phyloP scores from a whole-genome alignment of 2,329 filamentous ascomycete genomes.

The Colletotrichum sp. region DNA sequence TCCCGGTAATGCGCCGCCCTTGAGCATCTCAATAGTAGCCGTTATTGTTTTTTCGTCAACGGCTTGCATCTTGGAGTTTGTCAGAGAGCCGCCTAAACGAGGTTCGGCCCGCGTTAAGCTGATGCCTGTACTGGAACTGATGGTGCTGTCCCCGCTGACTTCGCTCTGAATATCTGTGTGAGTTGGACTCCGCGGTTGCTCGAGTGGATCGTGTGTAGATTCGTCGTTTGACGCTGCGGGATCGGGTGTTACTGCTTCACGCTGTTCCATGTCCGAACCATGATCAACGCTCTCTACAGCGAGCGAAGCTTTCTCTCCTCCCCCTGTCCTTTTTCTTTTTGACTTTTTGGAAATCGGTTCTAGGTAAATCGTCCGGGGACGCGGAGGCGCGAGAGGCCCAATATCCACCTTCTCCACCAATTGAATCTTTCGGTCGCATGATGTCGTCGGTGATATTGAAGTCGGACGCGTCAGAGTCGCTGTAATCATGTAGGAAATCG shows the following conservation, averaged over 20 bases:
- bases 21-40: conserved; percentile 81
- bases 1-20: conserved; percentile 84
- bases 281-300: conserved; percentile 46
- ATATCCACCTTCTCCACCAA: conserved; percentile 87
- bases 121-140: conserved; percentile 69
- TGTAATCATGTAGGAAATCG: conserved; percentile 89
- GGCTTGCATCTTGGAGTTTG: conserved; percentile 45
- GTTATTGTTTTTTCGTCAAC: conserved; percentile 81
- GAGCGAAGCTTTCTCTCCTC: conserved; percentile 47
- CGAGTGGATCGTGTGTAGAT: conserved; percentile 36
- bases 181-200: conserved; percentile 45
- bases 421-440: conserved; percentile 81
- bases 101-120: conserved; percentile 42
- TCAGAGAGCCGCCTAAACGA: conserved; percentile 37
- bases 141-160: conserved; percentile 71
- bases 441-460: conserved; percentile 79
- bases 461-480: conserved; percentile 90
- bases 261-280: conserved; percentile 31
- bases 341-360: conserved; percentile 81
- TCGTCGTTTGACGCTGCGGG: conserved; percentile 46
- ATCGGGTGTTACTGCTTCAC: conserved; percentile 35
- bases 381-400: conserved; percentile 74
- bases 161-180: conserved; percentile 69
- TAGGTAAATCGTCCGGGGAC: conserved; percentile 82
- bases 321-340: conserved; percentile 62